Base-by-base conservation (phyloP, 1,139 yeast species). In the Candida sojae region DNA sequence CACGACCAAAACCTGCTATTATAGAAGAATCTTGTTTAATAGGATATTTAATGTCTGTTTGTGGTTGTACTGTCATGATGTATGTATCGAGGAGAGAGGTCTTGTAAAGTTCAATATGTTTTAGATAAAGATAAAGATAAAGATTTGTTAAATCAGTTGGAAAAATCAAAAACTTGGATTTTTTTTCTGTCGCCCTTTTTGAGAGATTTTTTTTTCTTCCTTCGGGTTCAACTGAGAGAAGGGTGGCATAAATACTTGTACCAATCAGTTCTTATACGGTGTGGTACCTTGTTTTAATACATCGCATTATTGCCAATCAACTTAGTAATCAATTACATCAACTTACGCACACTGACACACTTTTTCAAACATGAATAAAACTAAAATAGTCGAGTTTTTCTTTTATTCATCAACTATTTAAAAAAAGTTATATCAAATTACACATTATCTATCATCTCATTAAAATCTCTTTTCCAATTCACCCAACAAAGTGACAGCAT, bases 1-100 rank as follows among this genome's bases (percentile, higher is more conserved):
- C 99, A 51, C 99, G 79, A 4, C 99, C 99, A 67, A 89, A 93
- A 0, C 99, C 99, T 39, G 93, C 80, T 23, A 88, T 80, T 35
- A 95, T 83, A 33, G 73, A 71, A 6, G 90, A 70, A 46, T 67
- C 66, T 9, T 82, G 77, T 1, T 67, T 61, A 2, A 90, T 71
- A 0, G 99, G 98, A 58, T 64, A 92, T 7, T 41, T 35, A 52
- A 55, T 6, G 43, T 40, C 1, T 89, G 88, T 0, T 57, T 43
- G 0, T 69, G 37, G 29, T 17, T 36, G 23, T 4, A 42, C 30
- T 25, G 45, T 41, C 41, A 40, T 28, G 28, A 40, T 40, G 17
- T 21, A 8, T 35, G 38, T 21, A 23, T 9, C 5, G n/a, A 17
- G 12, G 21, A 17, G 21, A 3, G 21, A 3, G 21, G 21, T 17